Evolutionary conservation across 768 basidiomycete genomes (phyloP), one percentile per base, ranked within the genome.

Genomic region (Lactarius hatsudake): DNA sequence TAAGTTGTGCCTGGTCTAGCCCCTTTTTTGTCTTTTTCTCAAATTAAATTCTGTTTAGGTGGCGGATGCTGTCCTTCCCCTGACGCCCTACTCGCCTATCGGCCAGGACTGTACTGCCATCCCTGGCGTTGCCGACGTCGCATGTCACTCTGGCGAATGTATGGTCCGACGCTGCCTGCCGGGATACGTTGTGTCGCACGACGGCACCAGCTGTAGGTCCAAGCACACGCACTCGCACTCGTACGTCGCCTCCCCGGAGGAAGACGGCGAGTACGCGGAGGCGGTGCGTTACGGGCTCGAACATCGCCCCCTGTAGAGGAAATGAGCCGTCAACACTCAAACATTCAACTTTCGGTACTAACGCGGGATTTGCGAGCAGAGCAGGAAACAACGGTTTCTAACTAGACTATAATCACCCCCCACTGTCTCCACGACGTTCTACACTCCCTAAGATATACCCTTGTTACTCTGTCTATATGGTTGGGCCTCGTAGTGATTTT

Each of bases 21-120:
- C n/a, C n/a, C n/a, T n/a, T n/a, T n/a, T n/a, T n/a, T n/a, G n/a
- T n/a, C n/a, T n/a, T n/a, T n/a, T n/a, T n/a, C n/a, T n/a, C n/a
- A n/a, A n/a, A n/a, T 32, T 38, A 13, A 38, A 13, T 38, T 38
- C 9, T 36, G 36, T 4, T 38, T 38, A 38, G 36, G 84, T 68
- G 83, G 84, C 51, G 84, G 84, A 2, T 85, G 84, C 64, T n/a
- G 71, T 74, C 34, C 65, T 81, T 32, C 72, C 78, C 13, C 73
- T 79, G 40, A 69, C 73, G n/a, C 71, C 70, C 12, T 68, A 65
- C 58, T 70, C 74, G n/a, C 69, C 72, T n/a, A 58, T 73, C n/a
- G 84, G 85, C 28, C 65, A 73, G 12, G 85, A 86, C 68, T 86
- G 85, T 71, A 82, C 82, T 3, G 78, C 79, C n/a, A 77, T 86